Evolutionary conservation across 148 eudicot species (phyloP).

Genomic region (Fallopia convolvulus): DNA sequence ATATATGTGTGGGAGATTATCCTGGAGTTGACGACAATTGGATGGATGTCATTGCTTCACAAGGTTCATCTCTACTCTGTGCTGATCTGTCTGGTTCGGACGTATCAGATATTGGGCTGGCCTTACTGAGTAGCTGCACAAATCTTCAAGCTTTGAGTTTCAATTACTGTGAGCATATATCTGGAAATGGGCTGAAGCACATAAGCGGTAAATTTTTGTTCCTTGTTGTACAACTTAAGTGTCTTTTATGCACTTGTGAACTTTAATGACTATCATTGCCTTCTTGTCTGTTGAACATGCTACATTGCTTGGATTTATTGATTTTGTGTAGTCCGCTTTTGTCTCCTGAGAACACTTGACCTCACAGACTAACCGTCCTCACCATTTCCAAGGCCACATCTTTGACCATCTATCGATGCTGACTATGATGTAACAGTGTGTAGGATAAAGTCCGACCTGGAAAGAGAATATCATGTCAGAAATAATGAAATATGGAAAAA

Average conservation of each 20-base stretch:
- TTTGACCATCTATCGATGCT: not conserved
- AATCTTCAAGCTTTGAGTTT: slow-evolving; percentile 43
- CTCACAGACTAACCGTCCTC: not conserved
- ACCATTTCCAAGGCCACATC: not conserved
- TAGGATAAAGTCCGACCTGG: not conserved
- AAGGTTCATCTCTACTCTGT: slow-evolving; percentile 60
- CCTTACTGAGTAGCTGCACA: slow-evolving; percentile 40
- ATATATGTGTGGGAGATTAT: slow-evolving; percentile 51
- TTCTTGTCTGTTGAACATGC: not conserved
- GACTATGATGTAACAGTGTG: not conserved
- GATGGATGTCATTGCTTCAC: slow-evolving; percentile 67
- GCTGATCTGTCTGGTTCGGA: slow-evolving; percentile 61
- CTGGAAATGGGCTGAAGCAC: slow-evolving; percentile 43
- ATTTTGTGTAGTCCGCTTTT: not conserved
- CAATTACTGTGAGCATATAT: slow-evolving; percentile 51
- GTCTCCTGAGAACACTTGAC: not conserved
- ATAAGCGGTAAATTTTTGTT: slow-evolving; percentile 33
- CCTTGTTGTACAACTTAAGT: not conserved
- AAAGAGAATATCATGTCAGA: not conserved
- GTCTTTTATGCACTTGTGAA: not conserved
- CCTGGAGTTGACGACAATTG: slow-evolving; percentile 54
- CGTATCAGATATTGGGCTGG: slow-evolving; percentile 53
- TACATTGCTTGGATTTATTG: not conserved
- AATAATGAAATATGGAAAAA: not conserved
- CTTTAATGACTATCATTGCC: not conserved